Percentiles rank a stretch among this genome's conserved stretches.
phyloP scores from a whole-genome alignment of 1,139 yeast genomes.

The Hyphopichia pseudoburtonii region DNA sequence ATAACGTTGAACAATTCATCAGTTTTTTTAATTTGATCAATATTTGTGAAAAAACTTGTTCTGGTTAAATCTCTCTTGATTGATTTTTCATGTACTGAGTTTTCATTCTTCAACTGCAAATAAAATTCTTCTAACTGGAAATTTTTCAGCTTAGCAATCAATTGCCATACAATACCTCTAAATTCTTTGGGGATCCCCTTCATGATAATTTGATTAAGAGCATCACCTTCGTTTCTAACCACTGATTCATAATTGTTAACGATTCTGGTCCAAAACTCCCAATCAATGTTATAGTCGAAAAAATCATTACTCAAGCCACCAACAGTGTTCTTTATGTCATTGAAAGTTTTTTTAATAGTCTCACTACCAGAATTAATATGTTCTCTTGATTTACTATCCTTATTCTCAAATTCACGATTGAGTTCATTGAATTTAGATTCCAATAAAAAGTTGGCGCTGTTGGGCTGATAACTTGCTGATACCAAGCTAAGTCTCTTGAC shows the following conservation, averaged over 20 bases:
- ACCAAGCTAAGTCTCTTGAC: slow-evolving; percentile 13
- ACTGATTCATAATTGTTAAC: slow-evolving; percentile 70
- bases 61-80: slow-evolving; percentile 81
- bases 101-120: slow-evolving; percentile 48
- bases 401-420: slow-evolving; percentile 27
- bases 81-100: slow-evolving; percentile 70
- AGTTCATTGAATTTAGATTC: slow-evolving; percentile 36
- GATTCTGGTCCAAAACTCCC: slow-evolving; percentile 88
- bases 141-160: slow-evolving; percentile 79
- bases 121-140: slow-evolving; percentile 70
- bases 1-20: slow-evolving; percentile 71
- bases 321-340: slow-evolving; percentile 48
- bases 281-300: slow-evolving; percentile 50
- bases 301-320: slow-evolving; percentile 41
- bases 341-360: slow-evolving; percentile 63
- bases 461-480: slow-evolving; percentile 23
- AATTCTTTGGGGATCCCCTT: slow-evolving; percentile 82
- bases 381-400: slow-evolving; percentile 37
- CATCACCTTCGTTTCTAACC: slow-evolving; percentile 61
- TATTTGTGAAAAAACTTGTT: slow-evolving; percentile 75
- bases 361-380: slow-evolving; percentile 60
- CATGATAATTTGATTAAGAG: slow-evolving; percentile 60
- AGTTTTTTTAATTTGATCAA: slow-evolving; percentile 48
- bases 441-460: slow-evolving; percentile 31
- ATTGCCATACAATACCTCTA: slow-evolving; percentile 90